Conservation (phyloP, 352 stramenopile genomes). For the Hyaloperonospora arabidopsidis region DNA sequence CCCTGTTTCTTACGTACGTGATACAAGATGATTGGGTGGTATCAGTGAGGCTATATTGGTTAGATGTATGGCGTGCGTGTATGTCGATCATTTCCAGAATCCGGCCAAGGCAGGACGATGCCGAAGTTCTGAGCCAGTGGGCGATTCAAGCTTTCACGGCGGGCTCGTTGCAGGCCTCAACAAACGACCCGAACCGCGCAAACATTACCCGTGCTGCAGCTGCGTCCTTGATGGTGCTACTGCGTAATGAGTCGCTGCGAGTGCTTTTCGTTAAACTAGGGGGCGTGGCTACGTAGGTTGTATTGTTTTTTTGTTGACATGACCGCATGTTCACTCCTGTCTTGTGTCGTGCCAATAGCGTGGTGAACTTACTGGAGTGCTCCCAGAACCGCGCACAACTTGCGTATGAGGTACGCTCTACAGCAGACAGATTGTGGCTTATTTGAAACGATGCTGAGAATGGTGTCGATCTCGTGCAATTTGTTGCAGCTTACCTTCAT, state of each 20-base stretch:
- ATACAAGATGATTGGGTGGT: background rate
- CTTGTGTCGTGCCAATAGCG: constrained; percentile 19
- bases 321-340: constrained; percentile 4
- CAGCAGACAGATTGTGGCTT: background rate
- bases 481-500: constrained; percentile 88
- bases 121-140: constrained; percentile 75
- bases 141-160: constrained; percentile 66
- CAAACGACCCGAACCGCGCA: constrained; percentile 57
- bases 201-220: constrained; percentile 83
- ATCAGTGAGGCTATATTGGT: background rate
- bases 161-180: constrained; percentile 35
- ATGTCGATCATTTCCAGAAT: constrained; percentile 41
- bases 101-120: constrained; percentile 68
- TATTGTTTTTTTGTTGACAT: background rate
- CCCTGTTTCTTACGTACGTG: constrained; percentile 76
- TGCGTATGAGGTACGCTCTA: constrained; percentile 81
- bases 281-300: constrained; percentile 84
- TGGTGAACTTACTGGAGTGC: constrained; percentile 69
- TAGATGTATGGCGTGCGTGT: background rate
- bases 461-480: background rate
- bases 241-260: constrained; percentile 83
- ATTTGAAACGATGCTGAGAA: constrained; percentile 1
- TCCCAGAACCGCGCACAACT: constrained; percentile 88
- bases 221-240: constrained; percentile 87
- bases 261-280: constrained; percentile 86